A percentile compares a stretch with the other conserved stretches of the same genome.
Evolutionary conservation across 2,329 filamentous ascomycete genomes (phyloP).

Genomic region (Anisogramma anomala): DNA sequence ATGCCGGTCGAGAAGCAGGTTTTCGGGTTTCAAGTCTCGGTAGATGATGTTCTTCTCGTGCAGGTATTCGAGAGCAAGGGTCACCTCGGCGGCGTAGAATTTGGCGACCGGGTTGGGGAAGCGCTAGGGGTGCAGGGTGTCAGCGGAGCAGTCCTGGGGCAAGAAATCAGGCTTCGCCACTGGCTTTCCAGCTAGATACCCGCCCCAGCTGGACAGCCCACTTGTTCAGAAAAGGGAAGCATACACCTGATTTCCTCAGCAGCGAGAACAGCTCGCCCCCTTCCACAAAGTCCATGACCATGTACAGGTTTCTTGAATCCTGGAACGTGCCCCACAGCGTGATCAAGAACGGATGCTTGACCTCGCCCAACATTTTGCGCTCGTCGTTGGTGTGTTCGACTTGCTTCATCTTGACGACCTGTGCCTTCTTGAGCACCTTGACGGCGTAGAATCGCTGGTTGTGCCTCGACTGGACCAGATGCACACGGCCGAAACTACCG

Average conservation of each 20-base stretch:
- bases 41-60: slow-evolving; percentile 96
- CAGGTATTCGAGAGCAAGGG: slow-evolving; percentile 86
- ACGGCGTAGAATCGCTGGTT: slow-evolving; percentile 97
- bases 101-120: slow-evolving; percentile 98
- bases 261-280: slow-evolving; percentile 95
- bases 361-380: slow-evolving; percentile 85
- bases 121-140: slow-evolving; percentile 44
- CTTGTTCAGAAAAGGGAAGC: slow-evolving; percentile 19
- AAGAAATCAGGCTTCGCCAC: not conserved
- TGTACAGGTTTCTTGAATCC: slow-evolving; percentile 90
- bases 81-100: slow-evolving; percentile 97
- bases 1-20: slow-evolving; percentile 80
- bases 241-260: slow-evolving; percentile 80
- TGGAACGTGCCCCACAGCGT: slow-evolving; percentile 98
- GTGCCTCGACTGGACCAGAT: slow-evolving; percentile 94
- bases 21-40: slow-evolving; percentile 92
- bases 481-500: slow-evolving; percentile 91
- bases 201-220: not conserved
- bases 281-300: slow-evolving; percentile 99
- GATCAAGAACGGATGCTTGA: slow-evolving; percentile 95
- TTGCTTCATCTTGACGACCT: slow-evolving; percentile 99
- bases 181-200: not conserved
- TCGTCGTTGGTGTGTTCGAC: slow-evolving; percentile 99
- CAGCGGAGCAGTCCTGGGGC: slow-evolving; percentile 12
- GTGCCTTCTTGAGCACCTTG: slow-evolving; percentile 96